Conservation (phyloP, 805 yeast genomes). For the Teunomyces gatunensis region DNA sequence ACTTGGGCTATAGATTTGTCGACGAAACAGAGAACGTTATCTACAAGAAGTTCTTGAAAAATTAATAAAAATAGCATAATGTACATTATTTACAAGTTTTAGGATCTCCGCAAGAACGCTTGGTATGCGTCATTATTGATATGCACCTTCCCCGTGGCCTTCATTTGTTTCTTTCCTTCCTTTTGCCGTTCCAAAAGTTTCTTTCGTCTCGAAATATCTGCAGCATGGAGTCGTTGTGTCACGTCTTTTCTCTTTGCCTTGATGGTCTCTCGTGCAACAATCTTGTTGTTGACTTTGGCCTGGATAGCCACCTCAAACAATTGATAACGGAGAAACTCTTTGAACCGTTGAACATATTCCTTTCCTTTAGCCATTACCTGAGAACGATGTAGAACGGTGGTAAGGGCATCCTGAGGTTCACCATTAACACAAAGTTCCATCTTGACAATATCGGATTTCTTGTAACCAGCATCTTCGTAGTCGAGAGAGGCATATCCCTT, state of each 20-base stretch:
- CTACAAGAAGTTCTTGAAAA: slow-evolving; percentile 69
- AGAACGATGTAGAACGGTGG: slow-evolving; percentile 83
- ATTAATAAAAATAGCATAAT: slow-evolving; percentile 3
- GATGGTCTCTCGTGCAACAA: slow-evolving; percentile 88
- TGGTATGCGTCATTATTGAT: slow-evolving; percentile 87
- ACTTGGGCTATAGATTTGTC: slow-evolving; percentile 69
- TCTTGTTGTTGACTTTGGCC: slow-evolving; percentile 76
- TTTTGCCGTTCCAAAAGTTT: slow-evolving; percentile 85
- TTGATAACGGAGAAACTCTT: slow-evolving; percentile 75
- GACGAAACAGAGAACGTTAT: slow-evolving; percentile 87
- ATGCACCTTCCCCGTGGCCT: slow-evolving; percentile 71
- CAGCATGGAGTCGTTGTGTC: slow-evolving; percentile 88
- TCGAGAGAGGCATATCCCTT: slow-evolving; percentile 93
- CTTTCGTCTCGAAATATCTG: slow-evolving; percentile 87
- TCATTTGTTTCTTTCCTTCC: slow-evolving; percentile 87
- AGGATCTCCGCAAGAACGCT: slow-evolving; percentile 54
- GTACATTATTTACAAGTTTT: slow-evolving; percentile 8
- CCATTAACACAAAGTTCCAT: slow-evolving; percentile 89
- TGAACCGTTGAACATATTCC: slow-evolving; percentile 80
- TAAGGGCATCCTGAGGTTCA: slow-evolving; percentile 83
- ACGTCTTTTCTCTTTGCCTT: slow-evolving; percentile 94
- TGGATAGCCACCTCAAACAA: slow-evolving; percentile 91
- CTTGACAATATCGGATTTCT: slow-evolving; percentile 75
- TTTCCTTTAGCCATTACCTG: slow-evolving; percentile 72
- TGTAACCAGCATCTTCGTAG: slow-evolving; percentile 91